A percentile compares a stretch with the other conserved stretches of the same genome.
Conservation (phyloP, 106 monocot genomes). For the Phalaenopsis aphrodite region DNA sequence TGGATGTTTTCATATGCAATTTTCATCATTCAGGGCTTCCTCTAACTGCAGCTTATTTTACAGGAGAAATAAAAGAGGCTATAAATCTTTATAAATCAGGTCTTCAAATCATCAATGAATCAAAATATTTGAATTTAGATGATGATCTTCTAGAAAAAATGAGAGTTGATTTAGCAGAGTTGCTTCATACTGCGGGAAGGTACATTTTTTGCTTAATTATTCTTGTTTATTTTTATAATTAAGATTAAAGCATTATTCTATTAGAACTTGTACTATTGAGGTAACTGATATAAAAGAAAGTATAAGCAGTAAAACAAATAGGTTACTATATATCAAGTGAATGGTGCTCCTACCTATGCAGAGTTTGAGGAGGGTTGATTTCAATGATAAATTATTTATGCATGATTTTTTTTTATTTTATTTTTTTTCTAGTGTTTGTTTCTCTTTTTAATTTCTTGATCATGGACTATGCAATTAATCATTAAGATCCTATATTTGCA, state of each 20-base stretch:
- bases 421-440: no score
- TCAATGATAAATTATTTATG: background rate
- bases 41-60: slow-evolving; percentile 7
- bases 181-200: slow-evolving; percentile 84
- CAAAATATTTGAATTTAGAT: slow-evolving; percentile 57
- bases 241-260: background rate
- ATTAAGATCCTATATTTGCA: no score
- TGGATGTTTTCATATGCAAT: background rate
- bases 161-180: slow-evolving; percentile 71
- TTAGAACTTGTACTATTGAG: background rate
- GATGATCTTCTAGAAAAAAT: slow-evolving; percentile 63
- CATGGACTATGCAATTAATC: no score
- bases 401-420: background rate
- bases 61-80: slow-evolving; percentile 61
- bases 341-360: background rate
- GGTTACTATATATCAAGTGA: background rate
- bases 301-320: background rate
- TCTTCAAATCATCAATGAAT: slow-evolving; percentile 55
- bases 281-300: background rate
- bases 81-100: slow-evolving; percentile 51
- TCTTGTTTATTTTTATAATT: background rate
- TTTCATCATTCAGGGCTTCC: background rate
- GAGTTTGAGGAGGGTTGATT: background rate
- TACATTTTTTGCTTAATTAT: slow-evolving; percentile 9
- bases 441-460: no score